phyloP scores from a whole-genome alignment of 139 green algal species.

The Mesostigma viride region DNA sequence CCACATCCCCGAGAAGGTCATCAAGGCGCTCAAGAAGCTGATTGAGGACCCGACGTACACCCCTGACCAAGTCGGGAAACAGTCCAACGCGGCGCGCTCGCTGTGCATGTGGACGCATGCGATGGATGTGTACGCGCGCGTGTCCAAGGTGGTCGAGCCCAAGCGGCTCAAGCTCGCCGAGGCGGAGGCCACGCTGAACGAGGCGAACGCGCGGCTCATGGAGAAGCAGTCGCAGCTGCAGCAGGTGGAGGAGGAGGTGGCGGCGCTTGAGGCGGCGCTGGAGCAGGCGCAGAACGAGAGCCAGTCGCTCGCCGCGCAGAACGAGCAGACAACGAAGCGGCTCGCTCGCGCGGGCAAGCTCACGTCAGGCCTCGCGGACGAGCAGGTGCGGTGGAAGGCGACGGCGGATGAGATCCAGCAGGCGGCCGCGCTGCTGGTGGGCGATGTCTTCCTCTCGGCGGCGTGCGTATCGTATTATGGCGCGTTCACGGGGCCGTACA shows the following conservation, averaged over 20 bases:
- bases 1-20: constrained; percentile 33
- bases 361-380: constrained; percentile 55
- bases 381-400: constrained; percentile 60
- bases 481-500: constrained; percentile 68
- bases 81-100: constrained; percentile 56
- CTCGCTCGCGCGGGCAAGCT: constrained; percentile 66
- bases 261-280: constrained; percentile 45
- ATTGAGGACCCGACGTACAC: constrained; percentile 55
- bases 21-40: constrained; percentile 40
- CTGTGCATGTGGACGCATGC: constrained; percentile 75
- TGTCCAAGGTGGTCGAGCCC: constrained; percentile 58
- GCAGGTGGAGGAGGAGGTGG: constrained; percentile 44
- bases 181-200: constrained; percentile 47
- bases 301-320: constrained; percentile 54
- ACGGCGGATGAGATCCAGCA: constrained; percentile 46
- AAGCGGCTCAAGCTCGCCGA: constrained; percentile 53
- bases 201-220: constrained; percentile 50
- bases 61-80: constrained; percentile 56
- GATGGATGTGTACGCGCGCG: constrained; percentile 64
- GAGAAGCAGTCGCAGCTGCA: constrained; percentile 62
- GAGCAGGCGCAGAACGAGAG: constrained; percentile 52
- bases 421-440: constrained; percentile 48
- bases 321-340: constrained; percentile 48
- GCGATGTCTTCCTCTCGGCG: constrained; percentile 58
- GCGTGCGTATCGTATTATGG: constrained; percentile 71